A percentile compares a stretch with the other conserved stretches of the same genome.
These are phyloP conservation scores for Candida gigantensis DNA, from an alignment of 1,139 yeast genomes.

Conservation along the genomic window DNA sequence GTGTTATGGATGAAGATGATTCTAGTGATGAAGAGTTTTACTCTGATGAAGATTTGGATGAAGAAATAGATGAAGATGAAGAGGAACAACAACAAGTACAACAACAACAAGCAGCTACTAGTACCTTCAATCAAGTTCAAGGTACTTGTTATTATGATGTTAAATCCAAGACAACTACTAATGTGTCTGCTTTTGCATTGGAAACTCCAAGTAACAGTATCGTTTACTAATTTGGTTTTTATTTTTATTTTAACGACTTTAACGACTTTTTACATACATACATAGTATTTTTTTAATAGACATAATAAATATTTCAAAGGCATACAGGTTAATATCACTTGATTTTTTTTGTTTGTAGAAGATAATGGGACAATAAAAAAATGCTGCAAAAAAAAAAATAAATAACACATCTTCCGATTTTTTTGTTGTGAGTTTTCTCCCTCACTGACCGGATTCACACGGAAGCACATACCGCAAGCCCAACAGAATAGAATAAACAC, in stretches of 20 bases:
- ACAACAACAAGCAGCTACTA: neutral
- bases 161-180: conserved; percentile 6
- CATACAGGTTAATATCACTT: too few species aligned
- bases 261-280: too few species aligned
- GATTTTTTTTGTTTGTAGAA: too few species aligned
- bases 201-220: conserved; percentile 13
- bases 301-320: too few species aligned
- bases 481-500: too few species aligned
- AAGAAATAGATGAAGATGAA: conserved; percentile 7
- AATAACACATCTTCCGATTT: too few species aligned
- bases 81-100: conserved; percentile 5
- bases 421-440: too few species aligned
- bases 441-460: too few species aligned
- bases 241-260: neutral
- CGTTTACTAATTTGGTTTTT: conserved; percentile 6
- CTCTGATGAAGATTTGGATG: conserved; percentile 5
- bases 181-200: conserved; percentile 10
- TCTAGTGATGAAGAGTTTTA: conserved; percentile 8
- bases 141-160: conserved; percentile 10
- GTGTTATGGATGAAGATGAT: conserved; percentile 15
- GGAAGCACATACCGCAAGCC: too few species aligned
- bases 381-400: too few species aligned
- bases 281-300: too few species aligned
- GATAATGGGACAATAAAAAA: too few species aligned
- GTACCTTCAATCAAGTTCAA: conserved; percentile 5